phyloP scores from a whole-genome alignment of 345 rosid species.

The Eucalyptus tenuipes region DNA sequence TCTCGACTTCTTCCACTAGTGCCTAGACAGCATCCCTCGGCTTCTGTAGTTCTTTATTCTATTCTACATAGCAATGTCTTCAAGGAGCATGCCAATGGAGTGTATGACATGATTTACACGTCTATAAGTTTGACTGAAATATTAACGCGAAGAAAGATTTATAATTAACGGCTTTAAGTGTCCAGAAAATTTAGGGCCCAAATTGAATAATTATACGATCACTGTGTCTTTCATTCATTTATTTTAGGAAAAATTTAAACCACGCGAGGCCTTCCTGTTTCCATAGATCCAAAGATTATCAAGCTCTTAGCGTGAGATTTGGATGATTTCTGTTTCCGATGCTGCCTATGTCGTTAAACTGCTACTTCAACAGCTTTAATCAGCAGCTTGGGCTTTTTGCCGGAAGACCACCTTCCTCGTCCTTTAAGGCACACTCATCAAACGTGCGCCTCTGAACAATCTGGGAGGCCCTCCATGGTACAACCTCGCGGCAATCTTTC shows the following conservation, averaged over 20 bases:
- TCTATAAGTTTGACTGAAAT: not conserved
- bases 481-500: not conserved
- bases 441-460: too few relatives aligned
- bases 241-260: not conserved
- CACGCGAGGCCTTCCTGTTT: too few relatives aligned
- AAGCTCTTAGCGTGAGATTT: too few relatives aligned
- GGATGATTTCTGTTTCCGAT: too few relatives aligned
- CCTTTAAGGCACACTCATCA: too few relatives aligned
- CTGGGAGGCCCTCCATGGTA: too few relatives aligned
- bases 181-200: not conserved
- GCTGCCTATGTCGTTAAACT: too few relatives aligned
- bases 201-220: not conserved
- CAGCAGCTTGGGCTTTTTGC: too few relatives aligned
- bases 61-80: not conserved
- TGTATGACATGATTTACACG: fast-evolving
- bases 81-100: not conserved
- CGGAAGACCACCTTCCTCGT: too few relatives aligned
- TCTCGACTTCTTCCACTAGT: not conserved
- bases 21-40: not conserved
- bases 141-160: not conserved
- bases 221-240: not conserved
- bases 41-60: not conserved
- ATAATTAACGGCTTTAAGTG: not conserved
- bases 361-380: too few relatives aligned
- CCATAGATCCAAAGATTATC: too few relatives aligned